These are phyloP conservation scores for Clitopilus passeckerianus DNA, from an alignment of 768 basidiomycete species.

Conservation along the genomic window DNA sequence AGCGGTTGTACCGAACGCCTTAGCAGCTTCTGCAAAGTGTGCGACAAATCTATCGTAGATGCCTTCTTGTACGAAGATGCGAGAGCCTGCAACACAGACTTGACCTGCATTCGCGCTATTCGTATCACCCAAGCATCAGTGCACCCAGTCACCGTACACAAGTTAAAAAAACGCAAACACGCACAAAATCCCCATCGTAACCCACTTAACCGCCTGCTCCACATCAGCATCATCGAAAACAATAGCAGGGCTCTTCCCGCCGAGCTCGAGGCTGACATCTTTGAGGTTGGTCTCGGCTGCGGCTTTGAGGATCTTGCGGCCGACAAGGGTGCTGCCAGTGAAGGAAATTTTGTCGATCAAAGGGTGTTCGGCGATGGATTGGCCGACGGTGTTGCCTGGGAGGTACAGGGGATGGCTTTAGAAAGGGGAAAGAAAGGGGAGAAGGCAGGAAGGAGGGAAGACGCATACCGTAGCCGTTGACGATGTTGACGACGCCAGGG, in stretches of 20 bases:
- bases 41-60: conserved; percentile 77
- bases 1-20: conserved; percentile 35
- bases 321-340: conserved; percentile 77
- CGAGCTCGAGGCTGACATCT: conserved; percentile 75
- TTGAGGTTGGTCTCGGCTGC: conserved; percentile 80
- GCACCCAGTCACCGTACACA: too few relatives aligned
- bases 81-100: conserved; percentile 74
- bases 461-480: conserved; percentile 60
- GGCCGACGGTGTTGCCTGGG: conserved; percentile 46
- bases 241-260: conserved; percentile 68
- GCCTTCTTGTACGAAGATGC: conserved; percentile 74
- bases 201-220: conserved; percentile 11
- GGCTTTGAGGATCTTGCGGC: conserved; percentile 74
- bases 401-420: too few relatives aligned
- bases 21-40: conserved; percentile 44
- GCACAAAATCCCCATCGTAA: neutral
- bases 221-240: conserved; percentile 71
- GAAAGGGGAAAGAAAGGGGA: too few relatives aligned
- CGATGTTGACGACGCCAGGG: conserved; percentile 62
- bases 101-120: conserved; percentile 35
- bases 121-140: too few relatives aligned
- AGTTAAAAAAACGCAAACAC: too few relatives aligned
- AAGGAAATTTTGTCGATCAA: conserved; percentile 69
- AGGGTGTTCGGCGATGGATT: conserved; percentile 56
- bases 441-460: too few relatives aligned